Percentiles rank a stretch among this genome's conserved stretches.
phyloP scores from a whole-genome alignment of 129 eudicot genomes.

The Pseudognaphalium luteoalbum region DNA sequence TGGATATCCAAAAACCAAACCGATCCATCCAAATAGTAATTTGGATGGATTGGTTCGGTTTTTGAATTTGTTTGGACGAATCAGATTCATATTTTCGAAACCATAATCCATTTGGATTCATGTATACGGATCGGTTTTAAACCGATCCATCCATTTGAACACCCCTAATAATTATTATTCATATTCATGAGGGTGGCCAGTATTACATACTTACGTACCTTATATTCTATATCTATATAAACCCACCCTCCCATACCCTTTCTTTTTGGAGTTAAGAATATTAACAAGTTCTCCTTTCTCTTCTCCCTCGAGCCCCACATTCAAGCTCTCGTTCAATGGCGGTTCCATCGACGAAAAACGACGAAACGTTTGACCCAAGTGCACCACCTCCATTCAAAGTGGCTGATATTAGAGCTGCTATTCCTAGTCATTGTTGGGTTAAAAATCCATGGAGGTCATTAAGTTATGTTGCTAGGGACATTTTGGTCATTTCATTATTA shows the following conservation, averaged over 20 bases:
- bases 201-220: neutral
- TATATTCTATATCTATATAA: constrained; percentile 21
- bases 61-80: too few relatives aligned
- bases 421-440: constrained; percentile 52
- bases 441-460: constrained; percentile 43
- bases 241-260: constrained; percentile 27
- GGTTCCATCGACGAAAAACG: constrained; percentile 22
- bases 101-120: too few relatives aligned
- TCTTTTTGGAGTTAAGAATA: constrained; percentile 29
- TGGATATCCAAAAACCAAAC: too few relatives aligned
- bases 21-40: too few relatives aligned
- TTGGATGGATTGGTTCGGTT: too few relatives aligned
- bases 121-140: too few relatives aligned
- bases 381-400: constrained; percentile 48
- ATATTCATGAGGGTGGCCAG: too few relatives aligned
- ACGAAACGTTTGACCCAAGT: constrained; percentile 40
- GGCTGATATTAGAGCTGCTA: constrained; percentile 49
- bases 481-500: constrained; percentile 39
- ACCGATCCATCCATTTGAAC: too few relatives aligned
- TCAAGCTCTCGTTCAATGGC: constrained; percentile 32
- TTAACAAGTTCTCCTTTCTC: constrained; percentile 6
- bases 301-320: constrained; percentile 14
- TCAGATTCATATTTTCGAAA: too few relatives aligned
- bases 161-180: too few relatives aligned
- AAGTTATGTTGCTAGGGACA: constrained; percentile 45